Conservation (phyloP, 2,329 filamentous ascomycete species). For the Arthrobotrys sinensis region DNA sequence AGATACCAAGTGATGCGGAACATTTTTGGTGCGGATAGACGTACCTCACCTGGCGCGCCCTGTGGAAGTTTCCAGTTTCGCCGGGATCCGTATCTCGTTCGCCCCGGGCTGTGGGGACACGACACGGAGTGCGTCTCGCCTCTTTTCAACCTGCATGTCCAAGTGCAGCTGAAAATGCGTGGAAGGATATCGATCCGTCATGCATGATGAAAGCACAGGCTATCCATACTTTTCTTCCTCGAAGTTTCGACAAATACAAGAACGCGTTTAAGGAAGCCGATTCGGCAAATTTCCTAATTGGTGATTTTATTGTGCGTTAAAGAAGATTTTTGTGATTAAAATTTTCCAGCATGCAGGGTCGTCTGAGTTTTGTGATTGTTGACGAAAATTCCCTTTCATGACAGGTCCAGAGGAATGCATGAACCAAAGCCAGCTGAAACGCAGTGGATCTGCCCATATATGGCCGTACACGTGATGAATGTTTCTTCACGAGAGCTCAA, state of each 20-base stretch:
- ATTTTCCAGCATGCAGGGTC: conserved; percentile 27
- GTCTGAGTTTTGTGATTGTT: conserved; percentile 21
- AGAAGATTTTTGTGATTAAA: conserved; percentile 31
- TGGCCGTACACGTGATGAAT: conserved; percentile 47
- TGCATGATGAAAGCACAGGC: conserved; percentile 45
- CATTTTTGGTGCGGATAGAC: conserved; percentile 52
- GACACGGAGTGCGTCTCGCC: conserved; percentile 60
- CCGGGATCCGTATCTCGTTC: conserved; percentile 52
- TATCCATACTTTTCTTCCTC: conserved; percentile 26
- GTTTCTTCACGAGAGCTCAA: conserved; percentile 21
- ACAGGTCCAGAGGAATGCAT: conserved; percentile 29
- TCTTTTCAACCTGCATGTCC: conserved; percentile 56
- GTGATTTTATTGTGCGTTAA: conserved; percentile 43
- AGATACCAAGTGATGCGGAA: conserved; percentile 47
- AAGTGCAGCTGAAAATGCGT: conserved; percentile 55
- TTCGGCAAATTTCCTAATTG: conserved; percentile 54
- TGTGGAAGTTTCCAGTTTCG: conserved; percentile 58
- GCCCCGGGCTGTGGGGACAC: conserved; percentile 58
- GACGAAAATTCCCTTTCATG: conserved; percentile 22
- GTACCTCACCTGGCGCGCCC: conserved; percentile 59
- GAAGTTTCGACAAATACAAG: conserved; percentile 42
- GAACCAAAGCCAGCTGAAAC: conserved; percentile 56
- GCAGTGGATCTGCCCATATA: conserved; percentile 38
- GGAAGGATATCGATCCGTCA: conserved; percentile 44
- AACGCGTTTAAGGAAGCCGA: conserved; percentile 53